Evolutionary conservation across 495 filamentous ascomycete species (phyloP), one percentile per base, ranked within the genome.

Genomic region (Tetracladium marchalianum): DNA sequence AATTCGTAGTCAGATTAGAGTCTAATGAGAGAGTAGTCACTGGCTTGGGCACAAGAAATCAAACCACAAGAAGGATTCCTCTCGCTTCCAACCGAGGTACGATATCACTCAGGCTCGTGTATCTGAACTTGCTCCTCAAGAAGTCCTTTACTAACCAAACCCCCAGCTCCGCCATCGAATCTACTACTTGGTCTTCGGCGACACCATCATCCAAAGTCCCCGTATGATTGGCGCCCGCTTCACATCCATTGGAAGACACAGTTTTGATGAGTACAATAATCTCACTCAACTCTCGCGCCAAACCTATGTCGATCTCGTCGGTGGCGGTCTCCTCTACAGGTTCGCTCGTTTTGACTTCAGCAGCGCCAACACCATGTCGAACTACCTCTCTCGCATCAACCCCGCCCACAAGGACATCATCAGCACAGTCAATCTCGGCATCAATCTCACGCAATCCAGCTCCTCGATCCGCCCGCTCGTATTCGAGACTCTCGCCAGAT

Each of bases 221-320:
- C 31, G n/a, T 32, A 51, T 46, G 49, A 44, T 47, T 16, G 38
- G 35, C 10, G 39, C 19, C 31, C 47, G 43, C 6, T 46, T 43
- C 15, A 7, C 17, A 1, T 13, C 13, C 19, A 2, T 6, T 11
- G 9, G n/a, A 11, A 4, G 16, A 44, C 13, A 17, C 31, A 24
- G 1, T 15, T n/a, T n/a, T 15, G 27, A 16, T 42, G 38, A 43
- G 10, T 37, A 38, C 4, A 19, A 12, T 2, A 18, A 16, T 11
- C 37, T 53, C 13, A 35, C 35, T n/a, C 34, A 39, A 3, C 34
- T 48, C 16, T 45, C 35, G 32, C 45, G 51, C n/a, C 51, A 53
- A 31, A 39, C 31, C 18, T 53, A 53, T 15, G 16, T 53, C 11
- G 51, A 53, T 15, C 36, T 48, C 15, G 41, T 49, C 32, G 51